Conservation (phyloP, 345 rosid genomes). For the Moricandia moricandioides region DNA sequence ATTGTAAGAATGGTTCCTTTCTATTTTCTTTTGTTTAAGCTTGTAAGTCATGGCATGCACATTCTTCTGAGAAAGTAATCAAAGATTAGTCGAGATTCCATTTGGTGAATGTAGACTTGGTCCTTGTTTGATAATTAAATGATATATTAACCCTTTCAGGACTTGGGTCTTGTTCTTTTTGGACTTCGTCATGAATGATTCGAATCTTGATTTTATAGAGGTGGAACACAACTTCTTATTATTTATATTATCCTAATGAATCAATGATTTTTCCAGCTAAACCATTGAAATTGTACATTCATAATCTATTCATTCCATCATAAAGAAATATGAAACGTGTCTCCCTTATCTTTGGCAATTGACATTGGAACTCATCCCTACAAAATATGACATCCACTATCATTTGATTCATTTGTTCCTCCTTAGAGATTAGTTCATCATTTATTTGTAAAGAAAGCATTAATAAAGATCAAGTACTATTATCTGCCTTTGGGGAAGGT, state of each 20-base stretch:
- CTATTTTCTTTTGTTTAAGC: neutral
- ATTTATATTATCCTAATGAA: neutral
- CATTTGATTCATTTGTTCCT: too few species aligned
- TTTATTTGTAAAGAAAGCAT: too few species aligned
- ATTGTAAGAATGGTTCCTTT: constrained; percentile 16
- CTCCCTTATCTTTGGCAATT: neutral
- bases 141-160: neutral
- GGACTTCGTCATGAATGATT: neutral
- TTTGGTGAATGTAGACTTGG: constrained; percentile 10
- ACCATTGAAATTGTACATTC: neutral
- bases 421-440: too few species aligned
- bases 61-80: constrained; percentile 25
- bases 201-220: neutral
- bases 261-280: neutral
- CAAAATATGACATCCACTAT: too few species aligned
- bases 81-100: constrained; percentile 9
- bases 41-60: constrained; percentile 17
- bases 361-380: neutral
- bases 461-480: neutral
- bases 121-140: constrained; percentile 16
- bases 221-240: neutral
- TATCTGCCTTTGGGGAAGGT: constrained; percentile 8
- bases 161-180: neutral
- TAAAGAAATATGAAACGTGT: neutral
- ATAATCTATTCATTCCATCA: neutral